Percentiles rank a stretch among this genome's conserved stretches.
Evolutionary conservation across 1,284 basidiomycete species (phyloP).

Genomic region (Coniophora puteana): DNA sequence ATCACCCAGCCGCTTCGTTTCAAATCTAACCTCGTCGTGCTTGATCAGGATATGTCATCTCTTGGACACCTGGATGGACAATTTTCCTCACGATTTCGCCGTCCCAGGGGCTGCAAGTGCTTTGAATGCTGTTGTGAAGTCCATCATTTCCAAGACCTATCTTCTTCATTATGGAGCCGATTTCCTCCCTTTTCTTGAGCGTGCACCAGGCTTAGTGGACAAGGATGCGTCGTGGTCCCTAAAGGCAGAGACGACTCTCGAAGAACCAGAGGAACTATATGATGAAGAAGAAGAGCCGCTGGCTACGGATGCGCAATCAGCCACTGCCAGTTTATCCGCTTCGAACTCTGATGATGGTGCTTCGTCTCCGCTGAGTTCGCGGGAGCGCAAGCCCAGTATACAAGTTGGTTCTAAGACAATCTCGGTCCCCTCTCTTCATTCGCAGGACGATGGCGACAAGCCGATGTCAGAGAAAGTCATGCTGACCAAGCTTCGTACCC

Average conservation of each 20-base stretch:
- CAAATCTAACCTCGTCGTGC: slow-evolving; percentile 8
- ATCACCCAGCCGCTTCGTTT: not conserved
- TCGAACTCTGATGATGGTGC: slow-evolving; percentile 19
- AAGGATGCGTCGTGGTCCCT: slow-evolving; percentile 68
- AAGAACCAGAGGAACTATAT: slow-evolving; percentile 62
- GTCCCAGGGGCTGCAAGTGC: slow-evolving; percentile 70
- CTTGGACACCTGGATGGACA: slow-evolving; percentile 68
- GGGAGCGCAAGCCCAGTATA: slow-evolving; percentile 65
- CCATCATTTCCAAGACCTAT: slow-evolving; percentile 72
- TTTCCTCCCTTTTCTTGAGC: slow-evolving; percentile 72
- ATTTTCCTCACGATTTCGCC: slow-evolving; percentile 74
- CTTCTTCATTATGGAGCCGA: slow-evolving; percentile 79
- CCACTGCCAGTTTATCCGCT: slow-evolving; percentile 20
- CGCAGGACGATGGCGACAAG: slow-evolving; percentile 20
- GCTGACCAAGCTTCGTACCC: slow-evolving; percentile 56
- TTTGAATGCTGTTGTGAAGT: slow-evolving; percentile 68
- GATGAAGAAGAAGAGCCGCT: slow-evolving; percentile 44
- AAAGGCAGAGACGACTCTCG: slow-evolving; percentile 52
- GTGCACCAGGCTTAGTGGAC: slow-evolving; percentile 56
- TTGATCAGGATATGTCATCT: slow-evolving; percentile 71
- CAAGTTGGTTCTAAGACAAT: slow-evolving; percentile 45
- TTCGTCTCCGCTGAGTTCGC: slow-evolving; percentile 19
- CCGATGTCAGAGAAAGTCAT: slow-evolving; percentile 46
- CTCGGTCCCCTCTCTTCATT: slow-evolving; percentile 13
- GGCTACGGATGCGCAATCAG: slow-evolving; percentile 12